Evolutionary conservation across 805 yeast genomes (phyloP), one percentile per base, ranked within the genome.

Genomic region (Candida khao-thaluensis): DNA sequence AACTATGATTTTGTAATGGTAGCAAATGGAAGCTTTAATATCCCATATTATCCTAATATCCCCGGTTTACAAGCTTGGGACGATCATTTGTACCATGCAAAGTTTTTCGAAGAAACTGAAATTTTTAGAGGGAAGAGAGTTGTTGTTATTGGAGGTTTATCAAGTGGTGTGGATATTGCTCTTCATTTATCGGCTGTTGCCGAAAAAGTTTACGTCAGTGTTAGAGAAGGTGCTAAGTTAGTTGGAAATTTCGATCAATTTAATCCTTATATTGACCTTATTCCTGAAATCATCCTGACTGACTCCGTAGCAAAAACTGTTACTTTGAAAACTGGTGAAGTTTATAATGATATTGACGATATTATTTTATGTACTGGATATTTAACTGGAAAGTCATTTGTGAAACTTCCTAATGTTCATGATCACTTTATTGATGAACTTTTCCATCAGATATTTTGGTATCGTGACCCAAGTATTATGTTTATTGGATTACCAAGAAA

Each of bases 81-180:
- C 7, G 17, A 9, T 9, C 16, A 31, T 22, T n/a, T 33, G 41
- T 43, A 38, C 1, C 71, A 66, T 48, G 62, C 69, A 15, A 64
- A 64, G 42, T 59, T 57, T 32, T 62, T 48, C 43, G 53, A 59
- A 24, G 37, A 40, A 16, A 50, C 58, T 2, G 46, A 47, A 12
- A 43, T 49, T 11, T 70, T 55, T 44, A 50, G 53, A 6, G 58
- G 64, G 16, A 59, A 65, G 30, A 69, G 59, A 15, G 78, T 81
- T 11, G 57, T 86, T 28, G 73, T 85, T 5, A 76, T 86, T 12
- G 95, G 95, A 0, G 82, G 81, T 50, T 79, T 82, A 8, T 84
- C 93, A 2, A 80, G 89, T 20, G 95, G 91, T 18, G 75, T 78
- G 15, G 95, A 88, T 54, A 66, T 85, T 29, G 76, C 87, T 2